Percentiles rank a stretch among this genome's conserved stretches.
Evolutionary conservation across 78 protist genomes (phyloP).

Genomic region (Speleostelium caveatum): DNA sequence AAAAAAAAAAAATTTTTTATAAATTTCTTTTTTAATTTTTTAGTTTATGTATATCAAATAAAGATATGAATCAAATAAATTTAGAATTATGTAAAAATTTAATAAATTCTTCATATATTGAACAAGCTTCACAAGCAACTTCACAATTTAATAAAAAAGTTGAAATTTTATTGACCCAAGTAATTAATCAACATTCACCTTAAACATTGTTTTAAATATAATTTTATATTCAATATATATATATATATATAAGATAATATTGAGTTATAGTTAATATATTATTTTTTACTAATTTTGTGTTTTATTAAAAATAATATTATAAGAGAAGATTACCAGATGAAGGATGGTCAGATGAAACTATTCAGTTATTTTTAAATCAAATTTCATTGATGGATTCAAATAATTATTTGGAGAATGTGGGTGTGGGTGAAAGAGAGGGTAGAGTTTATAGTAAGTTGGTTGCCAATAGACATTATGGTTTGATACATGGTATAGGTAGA

Average conservation of each 20-base stretch:
- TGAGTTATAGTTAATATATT: background rate
- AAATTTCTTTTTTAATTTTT: too few relatives aligned
- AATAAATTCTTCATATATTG: slow-evolving; percentile 69
- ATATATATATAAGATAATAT: too few relatives aligned
- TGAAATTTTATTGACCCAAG: slow-evolving; percentile 62
- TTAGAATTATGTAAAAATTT: slow-evolving; percentile 80
- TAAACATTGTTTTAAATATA: too few relatives aligned
- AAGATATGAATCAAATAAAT: slow-evolving; percentile 75
- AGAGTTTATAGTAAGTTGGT: slow-evolving; percentile 91
- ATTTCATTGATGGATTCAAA: slow-evolving; percentile 94
- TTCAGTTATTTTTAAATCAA: slow-evolving; percentile 81
- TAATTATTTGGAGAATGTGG: slow-evolving; percentile 88
- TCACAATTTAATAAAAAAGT: slow-evolving; percentile 46
- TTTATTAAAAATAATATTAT: too few relatives aligned
- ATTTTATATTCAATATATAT: too few relatives aligned
- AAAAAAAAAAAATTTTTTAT: too few relatives aligned
- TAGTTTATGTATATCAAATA: too few relatives aligned
- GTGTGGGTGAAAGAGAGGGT: slow-evolving; percentile 99
- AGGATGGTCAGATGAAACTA: slow-evolving; percentile 89
- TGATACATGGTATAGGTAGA: slow-evolving; percentile 99
- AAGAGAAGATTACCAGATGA: slow-evolving; percentile 90
- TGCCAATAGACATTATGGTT: slow-evolving; percentile 37
- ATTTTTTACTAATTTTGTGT: too few relatives aligned
- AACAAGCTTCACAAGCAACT: slow-evolving; percentile 79
- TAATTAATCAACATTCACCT: too few relatives aligned